These are phyloP conservation scores for Paraphaeosphaeria minitans DNA, from an alignment of 2,329 filamentous ascomycete genomes.

Conservation along the genomic window DNA sequence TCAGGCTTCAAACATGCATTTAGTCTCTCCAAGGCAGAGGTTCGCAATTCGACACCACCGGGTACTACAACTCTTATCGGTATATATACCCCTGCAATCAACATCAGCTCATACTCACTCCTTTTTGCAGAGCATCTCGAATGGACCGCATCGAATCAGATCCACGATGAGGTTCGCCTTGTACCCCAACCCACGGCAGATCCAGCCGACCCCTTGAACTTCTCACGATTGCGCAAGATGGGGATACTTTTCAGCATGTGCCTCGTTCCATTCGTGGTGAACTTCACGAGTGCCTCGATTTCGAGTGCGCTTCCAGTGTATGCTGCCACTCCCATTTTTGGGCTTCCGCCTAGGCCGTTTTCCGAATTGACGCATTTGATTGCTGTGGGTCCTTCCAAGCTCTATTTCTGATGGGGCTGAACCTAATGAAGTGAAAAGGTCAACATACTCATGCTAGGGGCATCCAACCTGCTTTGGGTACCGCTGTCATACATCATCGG, in stretches of 20 bases:
- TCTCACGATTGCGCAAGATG: constrained; percentile 44
- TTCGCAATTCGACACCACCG: constrained; percentile 46
- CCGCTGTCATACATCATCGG: constrained; percentile 50
- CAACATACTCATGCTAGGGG: constrained; percentile 48
- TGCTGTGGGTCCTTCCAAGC: constrained; percentile 30
- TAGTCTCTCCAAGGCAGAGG: constrained; percentile 46
- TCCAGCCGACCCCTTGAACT: constrained; percentile 50
- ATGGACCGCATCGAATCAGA: constrained; percentile 37
- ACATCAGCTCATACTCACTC: constrained; percentile 5
- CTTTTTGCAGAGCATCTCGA: constrained; percentile 32
- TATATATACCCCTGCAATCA: constrained; percentile 19
- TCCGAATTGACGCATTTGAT: constrained; percentile 43
- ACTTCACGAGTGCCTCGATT: constrained; percentile 45
- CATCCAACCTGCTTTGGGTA: constrained; percentile 49
- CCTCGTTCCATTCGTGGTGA: constrained; percentile 45
- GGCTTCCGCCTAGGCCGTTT: constrained; percentile 37
- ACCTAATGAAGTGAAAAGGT: background rate
- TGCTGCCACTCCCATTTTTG: constrained; percentile 37
- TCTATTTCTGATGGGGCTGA: background rate
- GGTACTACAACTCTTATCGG: constrained; percentile 49
- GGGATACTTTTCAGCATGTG: constrained; percentile 46
- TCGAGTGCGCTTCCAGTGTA: constrained; percentile 46
- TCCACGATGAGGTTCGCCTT: constrained; percentile 44
- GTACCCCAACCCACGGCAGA: constrained; percentile 48
- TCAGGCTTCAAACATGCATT: constrained; percentile 31